Conservation (phyloP, 352 stramenopile species). For the Phytophthora sojae region DNA sequence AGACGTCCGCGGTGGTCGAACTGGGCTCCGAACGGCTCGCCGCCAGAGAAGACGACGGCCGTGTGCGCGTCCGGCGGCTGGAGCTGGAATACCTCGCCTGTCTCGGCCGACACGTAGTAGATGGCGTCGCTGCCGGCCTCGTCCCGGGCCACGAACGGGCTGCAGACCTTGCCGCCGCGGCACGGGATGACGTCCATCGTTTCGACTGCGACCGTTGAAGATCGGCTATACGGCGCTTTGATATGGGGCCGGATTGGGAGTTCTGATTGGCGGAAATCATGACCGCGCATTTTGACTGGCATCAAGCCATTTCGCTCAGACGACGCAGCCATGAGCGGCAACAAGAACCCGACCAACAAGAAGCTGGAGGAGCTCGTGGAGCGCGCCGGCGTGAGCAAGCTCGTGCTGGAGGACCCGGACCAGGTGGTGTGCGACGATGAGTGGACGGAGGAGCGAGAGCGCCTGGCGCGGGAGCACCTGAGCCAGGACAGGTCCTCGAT, state of each 20-base stretch:
- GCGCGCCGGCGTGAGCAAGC: constrained; percentile 71
- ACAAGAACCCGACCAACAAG: constrained; percentile 71
- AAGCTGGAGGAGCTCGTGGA: constrained; percentile 82
- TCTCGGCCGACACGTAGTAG: constrained; percentile 79
- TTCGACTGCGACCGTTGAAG: constrained; percentile 29
- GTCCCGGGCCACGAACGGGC: constrained; percentile 54
- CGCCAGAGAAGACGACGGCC: constrained; percentile 68
- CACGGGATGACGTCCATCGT: constrained; percentile 56
- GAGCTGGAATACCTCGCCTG: constrained; percentile 71
- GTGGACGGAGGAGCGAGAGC: constrained; percentile 85
- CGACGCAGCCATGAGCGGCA: constrained; percentile 40
- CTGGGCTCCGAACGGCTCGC: constrained; percentile 69
- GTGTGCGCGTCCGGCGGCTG: constrained; percentile 55
- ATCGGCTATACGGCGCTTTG: constrained; percentile 8
- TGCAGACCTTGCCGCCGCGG: constrained; percentile 78
- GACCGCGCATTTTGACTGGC: constrained; percentile 9
- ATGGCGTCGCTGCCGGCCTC: constrained; percentile 32
- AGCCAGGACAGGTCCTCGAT: constrained; percentile 82
- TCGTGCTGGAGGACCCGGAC: constrained; percentile 70
- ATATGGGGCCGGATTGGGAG: not conserved
- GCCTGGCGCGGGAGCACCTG: constrained; percentile 70
- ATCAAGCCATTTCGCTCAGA: not conserved
- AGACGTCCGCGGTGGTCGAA: constrained; percentile 70
- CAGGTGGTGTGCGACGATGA: constrained; percentile 80
- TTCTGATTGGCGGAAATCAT: not conserved